Conservation (phyloP, 1,139 yeast species). For the Zygotorulaspora mrakii region DNA sequence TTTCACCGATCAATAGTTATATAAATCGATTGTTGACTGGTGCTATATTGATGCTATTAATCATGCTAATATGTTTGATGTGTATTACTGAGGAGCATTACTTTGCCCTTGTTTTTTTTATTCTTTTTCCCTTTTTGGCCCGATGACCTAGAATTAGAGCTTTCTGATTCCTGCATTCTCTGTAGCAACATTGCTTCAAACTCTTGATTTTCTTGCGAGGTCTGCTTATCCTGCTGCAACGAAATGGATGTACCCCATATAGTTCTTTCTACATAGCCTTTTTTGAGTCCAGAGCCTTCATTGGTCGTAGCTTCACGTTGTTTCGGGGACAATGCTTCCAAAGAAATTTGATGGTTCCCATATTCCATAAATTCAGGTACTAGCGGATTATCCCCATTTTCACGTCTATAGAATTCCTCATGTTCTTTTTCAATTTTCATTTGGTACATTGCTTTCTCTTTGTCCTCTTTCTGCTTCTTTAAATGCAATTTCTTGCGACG, state of each 20-base stretch:
- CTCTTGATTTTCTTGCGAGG: slow-evolving; percentile 29
- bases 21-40: no score
- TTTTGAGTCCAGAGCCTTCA: slow-evolving; percentile 8
- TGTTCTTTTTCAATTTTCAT: slow-evolving; percentile 58
- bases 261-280: slow-evolving; percentile 39
- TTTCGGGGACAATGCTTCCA: slow-evolving; percentile 18
- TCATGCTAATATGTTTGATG: slow-evolving; percentile 15
- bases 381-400: slow-evolving; percentile 41
- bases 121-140: slow-evolving; percentile 15
- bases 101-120: slow-evolving; percentile 30
- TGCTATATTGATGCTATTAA: no score
- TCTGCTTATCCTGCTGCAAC: slow-evolving; percentile 30
- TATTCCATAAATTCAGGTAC: slow-evolving; percentile 3
- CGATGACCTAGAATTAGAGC: neutral
- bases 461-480: slow-evolving; percentile 63
- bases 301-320: slow-evolving; percentile 1
- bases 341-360: slow-evolving; percentile 5
- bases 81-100: slow-evolving; percentile 30
- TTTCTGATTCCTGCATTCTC: slow-evolving; percentile 21
- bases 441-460: slow-evolving; percentile 57
- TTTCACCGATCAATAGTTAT: no score
- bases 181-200: slow-evolving; percentile 32
- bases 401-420: slow-evolving; percentile 53
- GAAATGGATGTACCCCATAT: slow-evolving; percentile 63
- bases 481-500: slow-evolving; percentile 53